Evolutionary conservation across 805 yeast species (phyloP).

Genomic region (Yarrowia sp.): DNA sequence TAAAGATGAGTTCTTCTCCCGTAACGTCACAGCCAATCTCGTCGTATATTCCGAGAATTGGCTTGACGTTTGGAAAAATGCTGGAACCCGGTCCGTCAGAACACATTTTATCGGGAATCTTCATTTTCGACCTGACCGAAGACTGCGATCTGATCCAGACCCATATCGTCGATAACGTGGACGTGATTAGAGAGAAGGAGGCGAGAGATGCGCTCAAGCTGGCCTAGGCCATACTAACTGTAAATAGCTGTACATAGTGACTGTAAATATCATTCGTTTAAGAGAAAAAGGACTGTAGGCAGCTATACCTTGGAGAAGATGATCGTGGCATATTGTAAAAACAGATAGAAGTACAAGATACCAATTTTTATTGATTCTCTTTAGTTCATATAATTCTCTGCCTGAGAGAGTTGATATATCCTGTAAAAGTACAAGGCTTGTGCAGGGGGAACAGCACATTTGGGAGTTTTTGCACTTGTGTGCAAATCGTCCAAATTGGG

Average conservation of each 20-base stretch:
- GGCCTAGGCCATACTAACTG: slow-evolving; percentile 12
- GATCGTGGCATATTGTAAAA: too few relatives aligned
- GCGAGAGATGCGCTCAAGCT: background rate
- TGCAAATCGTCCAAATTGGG: too few relatives aligned
- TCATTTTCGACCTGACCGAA: slow-evolving; percentile 17
- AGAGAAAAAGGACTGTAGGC: too few relatives aligned
- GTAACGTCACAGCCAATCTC: background rate
- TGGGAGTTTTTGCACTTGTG: too few relatives aligned
- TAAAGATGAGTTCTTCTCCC: background rate
- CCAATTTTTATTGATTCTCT: too few relatives aligned
- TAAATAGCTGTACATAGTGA: slow-evolving; percentile 9
- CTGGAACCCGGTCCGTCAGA: slow-evolving; percentile 2
- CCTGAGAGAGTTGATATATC: too few relatives aligned
- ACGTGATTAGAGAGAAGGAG: slow-evolving; percentile 1
- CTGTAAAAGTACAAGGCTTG: too few relatives aligned
- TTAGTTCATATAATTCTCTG: too few relatives aligned
- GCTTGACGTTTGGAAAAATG: background rate
- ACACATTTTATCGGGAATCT: slow-evolving; percentile 20
- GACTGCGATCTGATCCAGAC: slow-evolving; percentile 19
- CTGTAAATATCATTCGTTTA: background rate
- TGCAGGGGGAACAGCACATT: too few relatives aligned
- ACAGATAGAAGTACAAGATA: too few relatives aligned
- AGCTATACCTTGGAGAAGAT: too few relatives aligned
- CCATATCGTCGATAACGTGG: slow-evolving; percentile 24
- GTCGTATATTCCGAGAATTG: slow-evolving; percentile 5